Evolutionary conservation across 805 yeast species (phyloP).

Genomic region (Nakazawaea ishiwadae): DNA sequence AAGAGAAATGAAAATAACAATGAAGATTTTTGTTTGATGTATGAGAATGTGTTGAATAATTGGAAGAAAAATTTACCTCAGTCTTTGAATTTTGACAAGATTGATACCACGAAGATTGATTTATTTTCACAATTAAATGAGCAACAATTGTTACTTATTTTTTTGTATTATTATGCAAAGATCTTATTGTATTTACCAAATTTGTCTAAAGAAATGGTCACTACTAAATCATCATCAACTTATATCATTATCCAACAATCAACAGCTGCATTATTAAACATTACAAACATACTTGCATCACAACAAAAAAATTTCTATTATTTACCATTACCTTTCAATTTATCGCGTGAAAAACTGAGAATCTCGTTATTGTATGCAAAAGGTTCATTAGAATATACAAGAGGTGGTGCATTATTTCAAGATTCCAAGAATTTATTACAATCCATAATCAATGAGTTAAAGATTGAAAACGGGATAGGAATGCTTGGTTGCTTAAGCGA

Average conservation of each 20-base stretch:
- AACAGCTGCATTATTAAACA: constrained; percentile 47
- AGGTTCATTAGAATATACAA: constrained; percentile 76
- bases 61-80: constrained; percentile 74
- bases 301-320: constrained; percentile 33
- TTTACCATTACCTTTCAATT: constrained; percentile 61
- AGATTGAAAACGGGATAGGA: constrained; percentile 44
- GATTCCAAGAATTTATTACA: constrained; percentile 57
- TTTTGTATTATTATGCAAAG: constrained; percentile 57
- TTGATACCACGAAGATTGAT: constrained; percentile 40
- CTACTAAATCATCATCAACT: constrained; percentile 45
- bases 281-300: constrained; percentile 36
- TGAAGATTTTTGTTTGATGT: constrained; percentile 26
- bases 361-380: constrained; percentile 62
- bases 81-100: constrained; percentile 56
- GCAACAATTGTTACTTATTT: constrained; percentile 49
- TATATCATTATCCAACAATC: constrained; percentile 68
- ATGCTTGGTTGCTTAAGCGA: constrained; percentile 59
- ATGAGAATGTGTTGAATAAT: constrained; percentile 67
- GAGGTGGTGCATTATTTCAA: constrained; percentile 76
- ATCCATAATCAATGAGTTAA: constrained; percentile 45
- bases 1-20: constrained; percentile 40
- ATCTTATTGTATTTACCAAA: constrained; percentile 61
- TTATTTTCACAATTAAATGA: constrained; percentile 30
- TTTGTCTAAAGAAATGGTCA: constrained; percentile 39
- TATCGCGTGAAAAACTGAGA: constrained; percentile 58